Evolutionary conservation across 306 rosid species (phyloP).

Genomic region (Lathyrus aphaca): DNA sequence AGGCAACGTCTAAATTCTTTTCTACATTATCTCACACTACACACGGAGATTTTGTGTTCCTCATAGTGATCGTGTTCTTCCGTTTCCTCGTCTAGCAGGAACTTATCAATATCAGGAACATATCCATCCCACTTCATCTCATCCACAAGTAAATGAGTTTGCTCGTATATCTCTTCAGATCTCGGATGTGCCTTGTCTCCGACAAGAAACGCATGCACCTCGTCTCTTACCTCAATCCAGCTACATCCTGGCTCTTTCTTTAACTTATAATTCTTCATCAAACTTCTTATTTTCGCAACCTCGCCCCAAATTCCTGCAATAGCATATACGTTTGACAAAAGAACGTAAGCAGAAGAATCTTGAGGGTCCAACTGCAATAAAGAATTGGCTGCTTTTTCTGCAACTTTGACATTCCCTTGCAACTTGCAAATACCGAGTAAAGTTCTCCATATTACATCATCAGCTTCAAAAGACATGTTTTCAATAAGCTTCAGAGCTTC

Average conservation of each 20-base stretch:
- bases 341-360: slow-evolving; percentile 76
- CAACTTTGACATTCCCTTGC: slow-evolving; percentile 76
- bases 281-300: slow-evolving; percentile 67
- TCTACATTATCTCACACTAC: slow-evolving; percentile 32
- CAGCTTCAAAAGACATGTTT: slow-evolving; percentile 84
- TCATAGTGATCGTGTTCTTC: slow-evolving; percentile 50
- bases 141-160: slow-evolving; percentile 56
- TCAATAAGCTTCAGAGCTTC: slow-evolving; percentile 71
- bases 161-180: slow-evolving; percentile 63
- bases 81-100: slow-evolving; percentile 49
- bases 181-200: slow-evolving; percentile 89
- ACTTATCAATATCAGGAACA: slow-evolving; percentile 45
- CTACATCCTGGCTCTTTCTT: slow-evolving; percentile 96
- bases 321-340: slow-evolving; percentile 75
- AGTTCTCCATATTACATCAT: slow-evolving; percentile 82
- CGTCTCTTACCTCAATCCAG: slow-evolving; percentile 89
- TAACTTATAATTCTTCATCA: slow-evolving; percentile 61
- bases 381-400: slow-evolving; percentile 64
- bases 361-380: slow-evolving; percentile 69
- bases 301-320: slow-evolving; percentile 76
- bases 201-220: slow-evolving; percentile 75
- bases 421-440: slow-evolving; percentile 75
- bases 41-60: slow-evolving; percentile 12
- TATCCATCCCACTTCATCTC: slow-evolving; percentile 73
- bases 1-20: slow-evolving; percentile 6